Evolutionary conservation across 305 asterid species (phyloP).

Genomic region (Rubia occidens): DNA sequence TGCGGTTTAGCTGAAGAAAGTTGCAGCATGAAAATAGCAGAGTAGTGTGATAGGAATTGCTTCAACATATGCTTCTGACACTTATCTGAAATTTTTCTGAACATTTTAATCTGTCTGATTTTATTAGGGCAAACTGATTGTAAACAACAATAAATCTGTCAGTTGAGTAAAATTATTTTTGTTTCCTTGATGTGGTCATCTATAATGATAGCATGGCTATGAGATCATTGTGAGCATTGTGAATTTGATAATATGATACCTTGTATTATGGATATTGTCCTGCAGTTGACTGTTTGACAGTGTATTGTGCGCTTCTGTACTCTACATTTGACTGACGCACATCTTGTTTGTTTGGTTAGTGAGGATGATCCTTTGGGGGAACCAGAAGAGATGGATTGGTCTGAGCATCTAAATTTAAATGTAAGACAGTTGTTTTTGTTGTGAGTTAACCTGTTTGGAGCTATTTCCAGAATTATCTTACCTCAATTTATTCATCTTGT

Average conservation of each 20-base stretch:
- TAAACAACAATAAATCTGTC: not conserved
- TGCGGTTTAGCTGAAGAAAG: not conserved
- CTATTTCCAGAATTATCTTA: constrained; percentile 20
- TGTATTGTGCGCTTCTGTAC: not conserved
- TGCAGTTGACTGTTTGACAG: not conserved
- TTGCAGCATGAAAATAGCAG: not conserved
- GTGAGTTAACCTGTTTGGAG: constrained; percentile 14
- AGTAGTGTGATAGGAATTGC: not conserved
- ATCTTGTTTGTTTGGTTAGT: constrained; percentile 35
- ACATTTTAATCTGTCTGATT: not conserved
- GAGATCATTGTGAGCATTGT: not conserved
- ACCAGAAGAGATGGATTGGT: constrained; percentile 34
- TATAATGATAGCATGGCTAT: not conserved
- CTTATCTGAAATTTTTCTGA: not conserved
- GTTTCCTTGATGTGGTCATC: not conserved
- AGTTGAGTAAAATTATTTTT: not conserved
- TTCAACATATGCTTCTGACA: not conserved
- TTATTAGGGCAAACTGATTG: not conserved
- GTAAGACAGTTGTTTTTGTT: constrained; percentile 34
- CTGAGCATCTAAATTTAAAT: constrained; percentile 24
- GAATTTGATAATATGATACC: not conserved
- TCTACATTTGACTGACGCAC: constrained; percentile 3
- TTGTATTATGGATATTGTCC: not conserved
- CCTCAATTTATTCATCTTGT: constrained; percentile 29
- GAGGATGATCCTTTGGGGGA: constrained; percentile 34